Conservation (phyloP, 1,139 yeast genomes). For the Hanseniaspora uvarum region DNA sequence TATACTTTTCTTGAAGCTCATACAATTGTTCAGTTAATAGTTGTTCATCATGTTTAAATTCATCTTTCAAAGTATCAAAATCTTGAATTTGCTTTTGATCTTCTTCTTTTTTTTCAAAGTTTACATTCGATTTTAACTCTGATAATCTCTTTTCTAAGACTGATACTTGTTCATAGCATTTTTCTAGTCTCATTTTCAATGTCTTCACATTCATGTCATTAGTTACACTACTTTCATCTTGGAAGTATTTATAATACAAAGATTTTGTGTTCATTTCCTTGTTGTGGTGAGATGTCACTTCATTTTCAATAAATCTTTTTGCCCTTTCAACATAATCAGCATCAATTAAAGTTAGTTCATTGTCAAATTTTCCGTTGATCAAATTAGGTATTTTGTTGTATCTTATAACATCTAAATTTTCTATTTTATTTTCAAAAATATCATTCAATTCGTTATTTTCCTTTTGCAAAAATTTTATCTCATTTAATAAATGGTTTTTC, state of each 20-base stretch:
- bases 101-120: not conserved
- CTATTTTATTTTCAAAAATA: not conserved
- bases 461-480: not conserved
- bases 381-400: slow-evolving; percentile 15
- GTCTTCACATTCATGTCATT: slow-evolving; percentile 15
- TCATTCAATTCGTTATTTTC: not conserved
- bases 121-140: not conserved
- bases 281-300: slow-evolving; percentile 11
- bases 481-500: not conserved
- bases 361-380: slow-evolving; percentile 14
- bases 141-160: not conserved
- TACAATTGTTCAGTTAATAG: not conserved
- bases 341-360: not conserved
- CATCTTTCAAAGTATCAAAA: not conserved
- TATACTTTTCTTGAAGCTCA: slow-evolving; percentile 7
- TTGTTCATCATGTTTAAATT: not conserved
- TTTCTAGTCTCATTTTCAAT: slow-evolving; percentile 4
- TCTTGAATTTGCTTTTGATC: not conserved
- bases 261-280: slow-evolving; percentile 11
- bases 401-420: slow-evolving; percentile 1
- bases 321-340: not conserved
- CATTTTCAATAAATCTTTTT: not conserved
- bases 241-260: slow-evolving; percentile 12
- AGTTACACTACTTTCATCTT: slow-evolving; percentile 8
- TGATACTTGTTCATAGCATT: slow-evolving; percentile 1